A percentile compares a stretch with the other conserved stretches of the same genome.
These are phyloP conservation scores for Bidens hawaiensis DNA, from an alignment of 140 eudicot genomes.

Conservation along the genomic window DNA sequence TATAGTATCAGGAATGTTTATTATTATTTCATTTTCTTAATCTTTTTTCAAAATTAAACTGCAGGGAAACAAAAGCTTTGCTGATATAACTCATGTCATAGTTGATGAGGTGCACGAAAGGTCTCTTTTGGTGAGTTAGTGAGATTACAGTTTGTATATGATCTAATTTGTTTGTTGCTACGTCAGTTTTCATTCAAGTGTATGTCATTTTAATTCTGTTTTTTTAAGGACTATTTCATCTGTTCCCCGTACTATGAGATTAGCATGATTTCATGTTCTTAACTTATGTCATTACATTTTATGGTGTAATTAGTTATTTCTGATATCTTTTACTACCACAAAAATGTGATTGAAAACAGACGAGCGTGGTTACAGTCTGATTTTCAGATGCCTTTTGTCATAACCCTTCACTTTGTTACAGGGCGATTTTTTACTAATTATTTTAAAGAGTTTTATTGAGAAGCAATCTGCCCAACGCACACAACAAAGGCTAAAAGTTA, in stretches of 20 bases:
- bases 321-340: not conserved
- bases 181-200: slow-evolving; percentile 1
- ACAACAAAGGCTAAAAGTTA: slow-evolving; percentile 64
- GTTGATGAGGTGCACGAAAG: slow-evolving; percentile 99
- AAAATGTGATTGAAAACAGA: slow-evolving; percentile 1
- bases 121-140: slow-evolving; percentile 85
- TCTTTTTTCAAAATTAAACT: slow-evolving; percentile 19
- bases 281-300: slow-evolving; percentile 8
- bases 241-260: not conserved
- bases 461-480: slow-evolving; percentile 57
- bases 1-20: not conserved
- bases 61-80: slow-evolving; percentile 88
- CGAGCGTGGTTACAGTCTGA: slow-evolving; percentile 8
- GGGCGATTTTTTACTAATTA: slow-evolving; percentile 96
- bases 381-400: slow-evolving; percentile 12
- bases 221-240: not conserved
- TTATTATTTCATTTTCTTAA: not conserved
- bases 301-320: slow-evolving; percentile 7
- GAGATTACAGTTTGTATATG: slow-evolving; percentile 6
- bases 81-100: slow-evolving; percentile 86
- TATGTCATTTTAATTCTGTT: not conserved
- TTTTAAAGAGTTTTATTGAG: slow-evolving; percentile 76
- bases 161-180: slow-evolving; percentile 1
- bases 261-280: slow-evolving; percentile 8
- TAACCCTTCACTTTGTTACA: slow-evolving; percentile 30